Conservation (phyloP, 306 rosid species). For the Dalbergia cultrata region DNA sequence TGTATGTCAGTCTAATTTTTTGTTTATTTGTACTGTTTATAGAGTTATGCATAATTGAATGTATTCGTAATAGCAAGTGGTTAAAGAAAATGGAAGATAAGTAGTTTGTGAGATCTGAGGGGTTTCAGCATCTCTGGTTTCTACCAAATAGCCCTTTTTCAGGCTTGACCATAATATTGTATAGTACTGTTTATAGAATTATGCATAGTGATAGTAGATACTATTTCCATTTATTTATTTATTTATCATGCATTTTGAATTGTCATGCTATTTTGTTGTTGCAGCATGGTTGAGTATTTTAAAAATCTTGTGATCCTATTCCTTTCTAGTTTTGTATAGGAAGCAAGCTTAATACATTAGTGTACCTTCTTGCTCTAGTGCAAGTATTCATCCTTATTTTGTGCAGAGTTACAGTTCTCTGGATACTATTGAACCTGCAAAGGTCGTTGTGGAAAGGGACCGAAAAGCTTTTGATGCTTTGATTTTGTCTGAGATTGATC, state of each 20-base stretch:
- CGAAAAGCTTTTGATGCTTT: conserved; percentile 53
- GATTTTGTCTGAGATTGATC: conserved; percentile 79
- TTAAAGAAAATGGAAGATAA: neutral
- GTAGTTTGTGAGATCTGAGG: neutral
- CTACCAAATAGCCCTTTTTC: neutral
- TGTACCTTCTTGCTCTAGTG: conserved; percentile 17
- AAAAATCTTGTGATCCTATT: conserved; percentile 31
- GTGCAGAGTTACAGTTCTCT: conserved; percentile 74
- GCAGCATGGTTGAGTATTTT: conserved; percentile 2
- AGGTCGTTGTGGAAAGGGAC: conserved; percentile 64
- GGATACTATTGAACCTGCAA: conserved; percentile 75
- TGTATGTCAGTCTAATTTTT: neutral
- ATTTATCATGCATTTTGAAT: conserved; percentile 18
- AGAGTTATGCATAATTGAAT: neutral
- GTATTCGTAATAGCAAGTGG: neutral
- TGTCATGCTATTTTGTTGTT: conserved; percentile 2
- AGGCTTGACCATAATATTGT: neutral
- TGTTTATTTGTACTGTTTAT: neutral
- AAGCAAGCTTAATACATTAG: neutral
- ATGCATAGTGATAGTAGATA: neutral
- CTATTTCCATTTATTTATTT: conserved; percentile 5
- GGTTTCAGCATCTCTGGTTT: conserved; percentile 13
- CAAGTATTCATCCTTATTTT: conserved; percentile 37
- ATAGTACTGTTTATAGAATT: too few relatives aligned
- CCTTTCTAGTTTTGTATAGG: conserved; percentile 13